Evolutionary conservation across 192 early-diverging fungal species (phyloP).

Genomic region (Paraglomus occultum): DNA sequence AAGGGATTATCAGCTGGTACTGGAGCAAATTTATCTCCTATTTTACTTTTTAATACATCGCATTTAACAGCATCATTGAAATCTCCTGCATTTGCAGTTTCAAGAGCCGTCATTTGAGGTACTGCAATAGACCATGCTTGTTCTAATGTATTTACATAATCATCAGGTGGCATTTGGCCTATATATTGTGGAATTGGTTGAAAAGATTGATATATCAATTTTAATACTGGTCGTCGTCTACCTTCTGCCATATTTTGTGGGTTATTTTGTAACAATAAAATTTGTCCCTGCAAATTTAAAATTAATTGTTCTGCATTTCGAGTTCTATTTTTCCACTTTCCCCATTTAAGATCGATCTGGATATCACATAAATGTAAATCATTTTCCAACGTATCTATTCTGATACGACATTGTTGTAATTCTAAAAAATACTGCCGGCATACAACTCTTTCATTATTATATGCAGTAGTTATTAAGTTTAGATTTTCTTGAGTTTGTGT

Average conservation of each 20-base stretch:
- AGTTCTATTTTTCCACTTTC: constrained; percentile 13
- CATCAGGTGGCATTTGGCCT: constrained; percentile 1
- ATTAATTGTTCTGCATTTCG: not conserved
- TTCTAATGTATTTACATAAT: constrained; percentile 1
- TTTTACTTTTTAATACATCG: constrained; percentile 9
- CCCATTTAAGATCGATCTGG: not conserved
- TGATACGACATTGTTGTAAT: no score
- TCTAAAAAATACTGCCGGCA: no score
- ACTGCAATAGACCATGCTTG: not conserved
- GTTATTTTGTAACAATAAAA: not conserved
- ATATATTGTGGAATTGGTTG: not conserved
- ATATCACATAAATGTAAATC: not conserved
- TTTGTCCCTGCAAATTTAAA: not conserved
- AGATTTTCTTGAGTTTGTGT: not conserved
- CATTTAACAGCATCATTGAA: constrained; percentile 20
- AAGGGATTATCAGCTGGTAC: constrained; percentile 15
- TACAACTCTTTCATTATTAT: not conserved
- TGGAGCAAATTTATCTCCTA: constrained; percentile 8
- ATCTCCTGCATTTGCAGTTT: constrained; percentile 22
- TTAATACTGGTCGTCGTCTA: constrained; percentile 10
- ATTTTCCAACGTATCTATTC: not conserved
- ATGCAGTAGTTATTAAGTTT: not conserved
- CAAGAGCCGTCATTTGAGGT: constrained; percentile 10
- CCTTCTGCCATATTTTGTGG: constrained; percentile 14
- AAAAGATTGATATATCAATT: not conserved